A percentile compares a stretch with the other conserved stretches of the same genome.
These are phyloP conservation scores for Talaromyces borbonicus DNA, from an alignment of 495 filamentous ascomycete species.

Conservation along the genomic window DNA sequence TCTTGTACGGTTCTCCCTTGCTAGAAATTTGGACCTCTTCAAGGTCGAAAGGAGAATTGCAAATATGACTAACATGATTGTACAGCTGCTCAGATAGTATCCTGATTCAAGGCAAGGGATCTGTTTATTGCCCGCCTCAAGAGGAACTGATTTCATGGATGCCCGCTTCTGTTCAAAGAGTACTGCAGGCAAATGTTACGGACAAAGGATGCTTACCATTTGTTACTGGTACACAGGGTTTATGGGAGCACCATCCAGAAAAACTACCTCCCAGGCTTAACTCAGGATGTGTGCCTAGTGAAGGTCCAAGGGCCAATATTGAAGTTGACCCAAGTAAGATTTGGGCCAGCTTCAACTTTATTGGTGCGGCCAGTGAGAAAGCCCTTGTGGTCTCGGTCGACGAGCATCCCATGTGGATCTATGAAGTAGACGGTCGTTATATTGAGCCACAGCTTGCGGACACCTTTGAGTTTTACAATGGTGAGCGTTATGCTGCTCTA, in stretches of 20 bases:
- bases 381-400: slow-evolving; percentile 32
- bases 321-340: slow-evolving; percentile 20
- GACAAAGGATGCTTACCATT: slow-evolving; percentile 36
- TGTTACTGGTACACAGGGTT: slow-evolving; percentile 20
- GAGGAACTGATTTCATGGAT: slow-evolving; percentile 27
- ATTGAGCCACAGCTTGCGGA: slow-evolving; percentile 26
- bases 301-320: slow-evolving; percentile 24
- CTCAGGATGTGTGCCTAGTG: slow-evolving; percentile 31
- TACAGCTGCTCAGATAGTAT: slow-evolving; percentile 36
- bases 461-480: slow-evolving; percentile 20
- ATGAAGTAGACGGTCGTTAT: slow-evolving; percentile 30
- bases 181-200: slow-evolving; percentile 27
- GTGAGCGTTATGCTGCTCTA: slow-evolving; percentile 29
- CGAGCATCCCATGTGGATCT: slow-evolving; percentile 31
- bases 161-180: slow-evolving; percentile 19
- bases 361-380: slow-evolving; percentile 30
- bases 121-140: slow-evolving; percentile 34
- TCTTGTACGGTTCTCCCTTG: slow-evolving; percentile 3
- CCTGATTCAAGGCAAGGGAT: slow-evolving; percentile 45
- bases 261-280: slow-evolving; percentile 27
- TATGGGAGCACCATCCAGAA: slow-evolving; percentile 20
- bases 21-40: background rate
- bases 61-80: background rate
- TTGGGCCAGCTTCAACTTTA: slow-evolving; percentile 42
- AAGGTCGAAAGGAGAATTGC: background rate